Conservation (phyloP, 2,329 filamentous ascomycete genomes). For the Cercospora sp. region DNA sequence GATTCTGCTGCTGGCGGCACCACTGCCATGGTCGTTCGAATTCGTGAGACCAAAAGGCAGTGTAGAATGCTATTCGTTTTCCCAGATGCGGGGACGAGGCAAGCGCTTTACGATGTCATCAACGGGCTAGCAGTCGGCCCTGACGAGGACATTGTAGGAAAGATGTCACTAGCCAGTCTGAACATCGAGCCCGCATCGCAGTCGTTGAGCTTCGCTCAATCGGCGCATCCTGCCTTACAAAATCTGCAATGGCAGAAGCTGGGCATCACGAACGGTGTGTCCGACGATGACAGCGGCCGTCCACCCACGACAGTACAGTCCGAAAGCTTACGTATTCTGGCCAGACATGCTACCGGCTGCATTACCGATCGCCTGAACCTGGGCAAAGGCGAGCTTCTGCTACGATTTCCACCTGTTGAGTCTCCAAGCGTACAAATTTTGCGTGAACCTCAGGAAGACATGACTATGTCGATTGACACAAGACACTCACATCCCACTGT, state of each 20-base stretch:
- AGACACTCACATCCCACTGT: slow-evolving; percentile 43
- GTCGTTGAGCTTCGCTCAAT: slow-evolving; percentile 47
- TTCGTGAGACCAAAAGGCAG: slow-evolving; percentile 64
- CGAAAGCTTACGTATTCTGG: slow-evolving; percentile 71
- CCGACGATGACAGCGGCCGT: slow-evolving; percentile 56
- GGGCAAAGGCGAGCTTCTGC: slow-evolving; percentile 52
- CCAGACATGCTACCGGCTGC: slow-evolving; percentile 71
- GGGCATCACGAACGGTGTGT: slow-evolving; percentile 71
- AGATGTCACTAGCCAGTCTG: slow-evolving; percentile 67
- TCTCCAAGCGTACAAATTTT: slow-evolving; percentile 65
- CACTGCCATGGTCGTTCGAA: slow-evolving; percentile 69
- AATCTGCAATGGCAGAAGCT: slow-evolving; percentile 64
- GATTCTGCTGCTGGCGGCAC: slow-evolving; percentile 60
- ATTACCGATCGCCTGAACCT: slow-evolving; percentile 83
- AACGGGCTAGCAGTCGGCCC: slow-evolving; percentile 69
- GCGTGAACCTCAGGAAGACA: slow-evolving; percentile 72
- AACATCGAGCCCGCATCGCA: slow-evolving; percentile 60
- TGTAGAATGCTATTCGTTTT: slow-evolving; percentile 79
- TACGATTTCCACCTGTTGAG: slow-evolving; percentile 44
- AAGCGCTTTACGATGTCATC: slow-evolving; percentile 70
- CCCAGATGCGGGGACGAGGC: slow-evolving; percentile 68
- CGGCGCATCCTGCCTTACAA: slow-evolving; percentile 45
- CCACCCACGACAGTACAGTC: slow-evolving; percentile 70
- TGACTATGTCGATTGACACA: slow-evolving; percentile 69
- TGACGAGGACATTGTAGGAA: slow-evolving; percentile 69